Evolutionary conservation across 176 grass and related monocot genomes (phyloP).

Genomic region (Oryza officinalis): DNA sequence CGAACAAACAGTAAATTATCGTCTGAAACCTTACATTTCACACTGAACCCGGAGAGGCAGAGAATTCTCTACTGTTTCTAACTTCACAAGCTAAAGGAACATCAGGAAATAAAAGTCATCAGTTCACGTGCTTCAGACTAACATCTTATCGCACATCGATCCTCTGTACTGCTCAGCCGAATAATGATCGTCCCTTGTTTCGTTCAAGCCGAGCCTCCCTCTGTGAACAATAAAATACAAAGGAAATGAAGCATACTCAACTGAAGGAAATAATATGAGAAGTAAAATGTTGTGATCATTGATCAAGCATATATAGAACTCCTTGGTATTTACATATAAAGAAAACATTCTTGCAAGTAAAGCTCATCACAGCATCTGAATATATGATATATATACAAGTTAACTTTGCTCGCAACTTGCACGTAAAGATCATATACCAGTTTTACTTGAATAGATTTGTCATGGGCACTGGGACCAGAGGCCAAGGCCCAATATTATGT

Average conservation of each 20-base stretch:
- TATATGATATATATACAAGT: not conserved
- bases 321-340: not conserved
- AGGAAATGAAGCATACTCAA: not conserved
- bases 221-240: constrained; percentile 39
- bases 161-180: constrained; percentile 25
- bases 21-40: not conserved
- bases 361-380: not conserved
- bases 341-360: not conserved
- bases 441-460: not conserved
- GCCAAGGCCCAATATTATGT: too few relatives aligned
- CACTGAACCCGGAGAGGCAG: not conserved
- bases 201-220: constrained; percentile 80
- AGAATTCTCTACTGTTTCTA: not conserved
- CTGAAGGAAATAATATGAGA: not conserved
- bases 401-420: not conserved
- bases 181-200: constrained; percentile 64
- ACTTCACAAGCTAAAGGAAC: constrained; percentile 7
- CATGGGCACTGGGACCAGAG: too few relatives aligned
- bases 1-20: not conserved
- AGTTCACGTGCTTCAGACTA: not conserved
- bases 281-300: not conserved
- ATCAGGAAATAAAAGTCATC: constrained; percentile 4
- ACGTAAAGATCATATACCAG: too few relatives aligned
- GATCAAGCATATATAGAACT: not conserved
- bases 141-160: constrained; percentile 21